A percentile compares a stretch with the other conserved stretches of the same genome.
These are phyloP conservation scores for Gymnopilus junonius DNA, from an alignment of 768 basidiomycete genomes.

Conservation along the genomic window DNA sequence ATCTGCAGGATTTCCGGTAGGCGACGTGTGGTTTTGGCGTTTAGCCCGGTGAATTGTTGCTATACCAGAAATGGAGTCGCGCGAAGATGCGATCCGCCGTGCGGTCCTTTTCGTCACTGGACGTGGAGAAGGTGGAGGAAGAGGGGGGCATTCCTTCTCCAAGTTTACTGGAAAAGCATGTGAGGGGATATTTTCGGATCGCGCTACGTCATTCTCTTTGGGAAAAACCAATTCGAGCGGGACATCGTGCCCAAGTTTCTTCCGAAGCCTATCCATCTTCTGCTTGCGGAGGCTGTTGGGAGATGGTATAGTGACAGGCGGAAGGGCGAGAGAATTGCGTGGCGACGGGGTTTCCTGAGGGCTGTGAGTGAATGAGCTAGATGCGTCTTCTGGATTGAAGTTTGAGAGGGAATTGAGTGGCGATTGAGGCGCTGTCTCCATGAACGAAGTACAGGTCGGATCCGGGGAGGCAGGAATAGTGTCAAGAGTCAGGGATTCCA, in stretches of 20 bases:
- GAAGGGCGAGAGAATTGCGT: slow-evolving; percentile 31
- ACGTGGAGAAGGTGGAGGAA: slow-evolving; percentile 13
- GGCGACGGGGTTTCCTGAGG: slow-evolving; percentile 15
- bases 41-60: slow-evolving; percentile 20
- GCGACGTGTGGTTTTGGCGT: slow-evolving; percentile 10
- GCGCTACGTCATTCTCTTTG: slow-evolving; percentile 11
- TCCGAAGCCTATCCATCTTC: slow-evolving; percentile 69
- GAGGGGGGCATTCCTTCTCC: slow-evolving; percentile 15
- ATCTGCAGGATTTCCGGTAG: background rate
- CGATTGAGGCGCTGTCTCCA: slow-evolving; percentile 5
- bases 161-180: background rate
- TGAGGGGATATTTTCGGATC: slow-evolving; percentile 8
- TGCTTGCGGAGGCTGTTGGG: slow-evolving; percentile 45
- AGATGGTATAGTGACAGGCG: slow-evolving; percentile 46
- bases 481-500: slow-evolving; percentile 24
- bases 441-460: slow-evolving; percentile 17
- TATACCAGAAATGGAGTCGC: slow-evolving; percentile 26
- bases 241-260: slow-evolving; percentile 65
- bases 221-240: slow-evolving; percentile 68
- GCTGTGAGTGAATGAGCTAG: background rate
- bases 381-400: background rate
- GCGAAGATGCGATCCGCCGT: slow-evolving; percentile 23
- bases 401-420: slow-evolving; percentile 8
- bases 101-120: slow-evolving; percentile 8
- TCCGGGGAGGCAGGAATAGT: slow-evolving; percentile 34